These are phyloP conservation scores for Aspergillus sojae DNA, from an alignment of 2,329 filamentous ascomycete genomes.

Conservation along the genomic window DNA sequence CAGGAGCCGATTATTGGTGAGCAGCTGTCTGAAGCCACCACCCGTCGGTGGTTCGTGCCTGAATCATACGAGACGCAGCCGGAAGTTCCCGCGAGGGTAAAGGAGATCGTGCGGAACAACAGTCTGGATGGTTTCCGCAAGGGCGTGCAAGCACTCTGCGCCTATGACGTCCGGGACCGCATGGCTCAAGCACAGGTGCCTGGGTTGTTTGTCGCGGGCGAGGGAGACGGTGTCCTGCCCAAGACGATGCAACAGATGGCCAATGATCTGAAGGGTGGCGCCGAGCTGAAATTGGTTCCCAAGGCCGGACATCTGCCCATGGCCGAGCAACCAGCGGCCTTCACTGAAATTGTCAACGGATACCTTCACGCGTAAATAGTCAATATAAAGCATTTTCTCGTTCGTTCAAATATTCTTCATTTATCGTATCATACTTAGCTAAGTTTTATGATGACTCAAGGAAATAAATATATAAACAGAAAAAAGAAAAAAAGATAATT, in stretches of 20 bases:
- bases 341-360: conserved; percentile 63
- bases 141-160: conserved; percentile 68
- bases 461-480: neutral
- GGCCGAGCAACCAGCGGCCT: conserved; percentile 72
- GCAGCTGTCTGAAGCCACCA: conserved; percentile 70
- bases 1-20: conserved; percentile 61
- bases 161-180: conserved; percentile 53
- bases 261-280: conserved; percentile 57
- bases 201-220: conserved; percentile 72
- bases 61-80: conserved; percentile 60
- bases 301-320: conserved; percentile 80
- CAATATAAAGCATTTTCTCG: neutral
- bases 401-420: neutral
- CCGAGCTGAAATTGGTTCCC: conserved; percentile 66
- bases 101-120: conserved; percentile 70
- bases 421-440: neutral
- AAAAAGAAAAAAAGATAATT: neutral
- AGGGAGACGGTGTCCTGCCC: conserved; percentile 72
- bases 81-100: conserved; percentile 59
- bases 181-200: conserved; percentile 36
- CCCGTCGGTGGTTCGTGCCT: conserved; percentile 72
- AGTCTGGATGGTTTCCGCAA: conserved; percentile 75
- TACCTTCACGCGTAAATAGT: conserved; percentile 51
- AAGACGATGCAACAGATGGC: conserved; percentile 79
- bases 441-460: neutral